Conservation (phyloP, 2,329 filamentous ascomycete genomes). For the Paramyrothecium sp. region DNA sequence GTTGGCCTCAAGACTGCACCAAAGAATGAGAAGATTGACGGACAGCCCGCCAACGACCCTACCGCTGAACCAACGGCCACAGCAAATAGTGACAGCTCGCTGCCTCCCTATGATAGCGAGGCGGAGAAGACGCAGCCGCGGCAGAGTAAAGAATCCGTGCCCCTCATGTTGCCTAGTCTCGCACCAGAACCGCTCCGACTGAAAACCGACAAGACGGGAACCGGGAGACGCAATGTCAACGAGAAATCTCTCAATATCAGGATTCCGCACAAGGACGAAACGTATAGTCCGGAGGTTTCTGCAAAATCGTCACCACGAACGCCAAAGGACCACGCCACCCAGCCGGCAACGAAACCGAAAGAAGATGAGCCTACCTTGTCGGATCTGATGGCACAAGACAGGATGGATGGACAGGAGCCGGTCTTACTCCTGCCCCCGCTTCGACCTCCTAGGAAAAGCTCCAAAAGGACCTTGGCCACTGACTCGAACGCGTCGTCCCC, state of each 20-base stretch:
- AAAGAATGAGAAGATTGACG: slow-evolving; percentile 1
- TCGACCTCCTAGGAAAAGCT: slow-evolving; percentile 18
- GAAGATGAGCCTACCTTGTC: neutral
- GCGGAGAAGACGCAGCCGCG: neutral
- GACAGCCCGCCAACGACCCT: neutral
- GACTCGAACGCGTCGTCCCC: neutral
- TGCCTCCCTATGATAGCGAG: neutral
- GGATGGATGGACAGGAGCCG: slow-evolving; percentile 2
- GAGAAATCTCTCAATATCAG: neutral
- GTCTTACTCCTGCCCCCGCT: slow-evolving; percentile 9
- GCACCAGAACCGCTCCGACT: neutral
- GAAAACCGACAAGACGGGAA: neutral
- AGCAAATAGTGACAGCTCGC: slow-evolving; percentile 4
- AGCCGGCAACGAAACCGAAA: neutral
- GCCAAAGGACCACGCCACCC: neutral
- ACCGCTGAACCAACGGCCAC: neutral
- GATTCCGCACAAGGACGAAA: neutral
- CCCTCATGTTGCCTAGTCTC: neutral
- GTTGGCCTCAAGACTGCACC: slow-evolving; percentile 19
- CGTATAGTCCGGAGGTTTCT: neutral
- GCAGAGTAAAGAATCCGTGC: neutral
- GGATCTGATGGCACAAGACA: neutral
- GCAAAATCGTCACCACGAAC: neutral
- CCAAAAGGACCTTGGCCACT: slow-evolving; percentile 13
- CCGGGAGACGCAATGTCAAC: neutral